Evolutionary conservation across 2,329 filamentous ascomycete species (phyloP), one percentile per base, ranked within the genome.

Genomic region (Myriosclerotinia curreyana): DNA sequence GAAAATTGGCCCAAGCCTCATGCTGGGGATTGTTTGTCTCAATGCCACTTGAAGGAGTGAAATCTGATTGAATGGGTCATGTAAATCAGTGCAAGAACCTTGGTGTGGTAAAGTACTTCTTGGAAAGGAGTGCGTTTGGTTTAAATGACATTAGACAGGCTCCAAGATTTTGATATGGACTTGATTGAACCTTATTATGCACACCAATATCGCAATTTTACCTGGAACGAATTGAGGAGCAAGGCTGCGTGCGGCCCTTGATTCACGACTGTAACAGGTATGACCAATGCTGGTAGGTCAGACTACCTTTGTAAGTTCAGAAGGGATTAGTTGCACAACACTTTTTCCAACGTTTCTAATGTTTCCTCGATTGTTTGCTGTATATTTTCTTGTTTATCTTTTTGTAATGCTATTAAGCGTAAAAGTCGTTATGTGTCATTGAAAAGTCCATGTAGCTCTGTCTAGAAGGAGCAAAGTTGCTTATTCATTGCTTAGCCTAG

Each of bases 341-440:
- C 12, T 67, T 64, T 66, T 71, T 71, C 51, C 62, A 46, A 48
- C 67, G 64, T 66, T 71, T 71, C 49, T 60, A 49, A n/a, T 65
- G 63, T 60, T 65, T 70, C 67, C 66, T 64, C 48, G 42, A 49
- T 65, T 73, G 71, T 72, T 73, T 72, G 68, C 66, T 71, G 44
- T 31, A 31, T 31, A 31, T 5, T 31, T 31, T 31, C 6, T 31
- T 31, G 28, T n/a, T 46, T 8, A 59, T 20, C 36, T 51, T 63
- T 38, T 67, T 66, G 31, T 28, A 34, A 67, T 70, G 63, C 62
- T 62, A 67, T 64, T 60, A 67, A 17, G 62, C 61, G 56, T 46
- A 48, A 42, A 51, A 36, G 31, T 68, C 64, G 62, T 69, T 66
- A 67, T 66, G 66, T 73, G 71, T 71, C 71, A 70, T 64, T 38